A percentile compares a stretch with the other conserved stretches of the same genome.
These are phyloP conservation scores for Diatrype stigma DNA, from an alignment of 2,329 filamentous ascomycete species.

Conservation along the genomic window DNA sequence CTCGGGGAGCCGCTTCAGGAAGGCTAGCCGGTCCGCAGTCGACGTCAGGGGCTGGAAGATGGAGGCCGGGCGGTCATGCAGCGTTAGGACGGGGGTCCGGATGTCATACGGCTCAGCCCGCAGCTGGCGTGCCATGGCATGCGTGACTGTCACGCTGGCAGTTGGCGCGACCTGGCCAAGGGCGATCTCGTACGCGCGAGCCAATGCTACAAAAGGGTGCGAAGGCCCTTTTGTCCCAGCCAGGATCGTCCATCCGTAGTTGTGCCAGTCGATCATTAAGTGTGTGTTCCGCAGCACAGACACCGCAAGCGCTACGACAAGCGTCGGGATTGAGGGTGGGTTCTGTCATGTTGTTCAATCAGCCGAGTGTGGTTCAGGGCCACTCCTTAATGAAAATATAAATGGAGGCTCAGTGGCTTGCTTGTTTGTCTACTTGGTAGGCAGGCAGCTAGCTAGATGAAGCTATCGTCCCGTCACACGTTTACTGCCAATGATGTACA, in stretches of 20 bases:
- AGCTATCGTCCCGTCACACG: too few species aligned
- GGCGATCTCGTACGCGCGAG: constrained; percentile 71
- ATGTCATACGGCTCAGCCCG: constrained; percentile 60
- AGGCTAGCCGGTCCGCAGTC: constrained; percentile 45
- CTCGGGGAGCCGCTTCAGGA: constrained; percentile 63
- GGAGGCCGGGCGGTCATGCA: constrained; percentile 82
- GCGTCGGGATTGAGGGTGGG: constrained; percentile 88
- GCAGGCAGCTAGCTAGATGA: too few species aligned
- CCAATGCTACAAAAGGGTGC: constrained; percentile 74
- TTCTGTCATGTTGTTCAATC: constrained; percentile 53
- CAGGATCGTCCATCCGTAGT: constrained; percentile 94
- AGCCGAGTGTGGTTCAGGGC: not conserved
- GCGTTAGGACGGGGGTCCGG: constrained; percentile 59
- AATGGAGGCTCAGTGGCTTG: too few species aligned
- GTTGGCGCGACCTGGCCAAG: constrained; percentile 64
- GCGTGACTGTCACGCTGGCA: constrained; percentile 81
- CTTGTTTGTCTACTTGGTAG: too few species aligned
- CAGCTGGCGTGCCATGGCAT: constrained; percentile 79
- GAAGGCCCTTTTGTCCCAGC: constrained; percentile 51
- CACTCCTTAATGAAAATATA: too few species aligned
- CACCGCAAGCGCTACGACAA: constrained; percentile 69
- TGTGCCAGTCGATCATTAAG: constrained; percentile 96
- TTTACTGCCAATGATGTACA: constrained; percentile 13
- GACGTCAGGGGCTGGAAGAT: constrained; percentile 79
- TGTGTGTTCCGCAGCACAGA: constrained; percentile 74